Evolutionary conservation across 2,329 filamentous ascomycete species (phyloP).

Genomic region (Fusarium nisikadoi): DNA sequence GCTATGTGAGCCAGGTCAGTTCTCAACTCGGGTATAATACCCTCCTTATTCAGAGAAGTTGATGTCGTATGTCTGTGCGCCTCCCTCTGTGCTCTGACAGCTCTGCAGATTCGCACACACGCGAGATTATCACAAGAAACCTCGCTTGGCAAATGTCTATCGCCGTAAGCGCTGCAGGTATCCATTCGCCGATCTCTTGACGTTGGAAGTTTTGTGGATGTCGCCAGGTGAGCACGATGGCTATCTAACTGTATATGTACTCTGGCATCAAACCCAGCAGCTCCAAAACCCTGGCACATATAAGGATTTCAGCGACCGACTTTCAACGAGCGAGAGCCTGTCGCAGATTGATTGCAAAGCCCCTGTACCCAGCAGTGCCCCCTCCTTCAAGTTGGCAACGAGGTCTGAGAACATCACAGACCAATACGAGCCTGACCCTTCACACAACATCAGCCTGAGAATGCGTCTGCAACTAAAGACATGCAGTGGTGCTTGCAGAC

Average conservation of each 20-base stretch:
- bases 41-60: conserved; percentile 19
- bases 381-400: conserved; percentile 4
- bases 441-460: conserved; percentile 2
- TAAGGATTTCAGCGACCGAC: neutral
- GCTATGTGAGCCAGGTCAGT: conserved; percentile 13
- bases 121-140: conserved; percentile 18
- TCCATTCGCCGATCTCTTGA: conserved; percentile 6
- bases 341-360: neutral
- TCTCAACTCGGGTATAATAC: conserved; percentile 21
- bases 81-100: conserved; percentile 24
- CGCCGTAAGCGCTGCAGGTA: neutral
- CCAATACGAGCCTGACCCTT: neutral
- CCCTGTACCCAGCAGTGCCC: conserved; percentile 10
- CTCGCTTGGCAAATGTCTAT: conserved; percentile 8
- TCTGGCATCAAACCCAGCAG: neutral
- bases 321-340: conserved; percentile 3
- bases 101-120: conserved; percentile 10
- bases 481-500: conserved; percentile 7
- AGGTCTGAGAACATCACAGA: conserved; percentile 9
- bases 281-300: neutral
- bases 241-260: neutral
- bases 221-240: neutral
- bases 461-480: conserved; percentile 19
- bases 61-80: conserved; percentile 30
- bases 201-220: conserved; percentile 3